Conservation (phyloP, 495 filamentous ascomycete species). For the Rostrohypoxylon terebratum region DNA sequence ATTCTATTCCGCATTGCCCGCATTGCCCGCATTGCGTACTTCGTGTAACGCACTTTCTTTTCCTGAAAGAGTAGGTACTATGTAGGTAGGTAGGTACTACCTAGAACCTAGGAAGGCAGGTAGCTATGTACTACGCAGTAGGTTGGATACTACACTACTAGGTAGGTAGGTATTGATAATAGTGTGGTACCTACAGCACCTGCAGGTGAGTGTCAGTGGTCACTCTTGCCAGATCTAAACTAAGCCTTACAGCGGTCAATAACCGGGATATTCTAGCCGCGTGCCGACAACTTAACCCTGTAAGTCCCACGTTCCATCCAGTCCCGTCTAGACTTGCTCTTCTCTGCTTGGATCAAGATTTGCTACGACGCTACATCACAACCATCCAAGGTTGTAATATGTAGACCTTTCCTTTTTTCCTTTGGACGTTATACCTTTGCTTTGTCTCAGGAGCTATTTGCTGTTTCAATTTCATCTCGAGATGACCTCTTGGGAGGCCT, state of each 20-base stretch:
- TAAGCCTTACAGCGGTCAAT: slow-evolving; percentile 21
- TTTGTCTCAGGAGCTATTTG: slow-evolving; percentile 43
- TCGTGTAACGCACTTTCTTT: neutral
- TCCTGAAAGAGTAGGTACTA: neutral
- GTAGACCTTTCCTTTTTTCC: slow-evolving; percentile 2
- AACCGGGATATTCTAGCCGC: slow-evolving; percentile 27
- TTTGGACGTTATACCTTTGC: slow-evolving; percentile 24
- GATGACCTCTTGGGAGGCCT: slow-evolving; percentile 41
- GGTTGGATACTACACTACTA: too few relatives aligned
- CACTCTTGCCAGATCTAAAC: slow-evolving; percentile 12
- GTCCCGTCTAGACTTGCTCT: slow-evolving; percentile 36
- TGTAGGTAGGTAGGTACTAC: too few relatives aligned
- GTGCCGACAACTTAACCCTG: slow-evolving; percentile 24
- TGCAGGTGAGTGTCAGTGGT: neutral
- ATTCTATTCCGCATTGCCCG: neutral
- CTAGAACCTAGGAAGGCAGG: too few relatives aligned
- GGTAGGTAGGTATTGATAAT: too few relatives aligned
- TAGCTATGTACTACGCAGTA: too few relatives aligned
- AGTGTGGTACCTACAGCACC: too few relatives aligned
- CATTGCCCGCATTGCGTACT: neutral
- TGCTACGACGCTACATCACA: slow-evolving; percentile 9
- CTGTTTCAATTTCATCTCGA: slow-evolving; percentile 44
- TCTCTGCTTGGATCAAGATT: slow-evolving; percentile 17
- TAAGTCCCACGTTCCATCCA: slow-evolving; percentile 28
- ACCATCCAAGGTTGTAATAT: slow-evolving; percentile 6